Base-by-base conservation (phyloP, 805 yeast species). In the Ogataea ramenticola region DNA sequence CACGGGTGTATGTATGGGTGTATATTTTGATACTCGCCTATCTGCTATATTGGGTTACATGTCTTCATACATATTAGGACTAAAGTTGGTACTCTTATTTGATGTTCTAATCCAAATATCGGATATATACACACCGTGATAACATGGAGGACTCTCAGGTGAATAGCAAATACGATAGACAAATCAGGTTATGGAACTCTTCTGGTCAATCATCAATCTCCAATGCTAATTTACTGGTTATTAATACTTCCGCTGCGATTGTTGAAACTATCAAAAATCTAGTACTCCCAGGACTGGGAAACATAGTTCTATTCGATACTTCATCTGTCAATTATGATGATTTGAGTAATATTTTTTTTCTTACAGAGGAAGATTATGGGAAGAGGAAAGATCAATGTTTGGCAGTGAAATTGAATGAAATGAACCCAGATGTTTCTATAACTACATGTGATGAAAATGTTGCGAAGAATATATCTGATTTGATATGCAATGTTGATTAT, bases 181-280 rank as follows among this genome's bases (percentile, higher is more conserved):
- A 91, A 58, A 65, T 91, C 46, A 74, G 97, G 32, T 65, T 91
- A 15, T 91, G 98, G 98, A 89, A 86, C 1, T 55, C 73, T 0
- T 61, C 71, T 11, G 99, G 97, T 3, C 99, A 91, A 55, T 46
- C 60, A 4, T 66, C 69, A 7, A 67, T 91, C 16, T 76, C 76
- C 29, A 54, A 57, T 2, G 67, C 90, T 0, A 79, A 74, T 44
- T 70, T 89, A 3, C 75, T 88, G 44, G 60, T 88, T 3, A 52
- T 88, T 2, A 76, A 78, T 38, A 79, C 79, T 5, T 67, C 77
- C 1, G 55, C 80, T 0, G 67, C 80, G 0, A 78, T 82, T 1
- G 71, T 80, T 3, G 98, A 91, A 60, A 62, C 77, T 3, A 60
- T 84, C 33, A 90, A 91, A 67, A 88, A 89, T 60, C 65, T 91